Conservation (phyloP, 148 eudicot species). For the Persicaria maculosa region DNA sequence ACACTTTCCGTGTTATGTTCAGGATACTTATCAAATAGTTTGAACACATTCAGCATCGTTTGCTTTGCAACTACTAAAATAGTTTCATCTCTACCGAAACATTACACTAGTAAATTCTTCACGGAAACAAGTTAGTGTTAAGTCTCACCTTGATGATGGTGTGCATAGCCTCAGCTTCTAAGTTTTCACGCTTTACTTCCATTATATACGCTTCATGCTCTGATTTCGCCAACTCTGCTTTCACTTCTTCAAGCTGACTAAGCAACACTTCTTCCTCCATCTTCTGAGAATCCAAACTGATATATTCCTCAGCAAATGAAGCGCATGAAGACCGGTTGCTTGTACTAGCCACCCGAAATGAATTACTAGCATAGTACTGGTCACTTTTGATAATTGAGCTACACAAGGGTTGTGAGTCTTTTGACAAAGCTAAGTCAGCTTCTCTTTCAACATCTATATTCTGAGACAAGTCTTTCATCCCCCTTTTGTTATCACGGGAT, state of each 20-base stretch:
- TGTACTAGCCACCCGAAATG: slow-evolving; percentile 19
- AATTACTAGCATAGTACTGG: slow-evolving; percentile 13
- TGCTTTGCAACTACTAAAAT: background rate
- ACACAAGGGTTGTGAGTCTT: background rate
- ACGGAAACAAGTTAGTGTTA: background rate
- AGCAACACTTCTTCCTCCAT: slow-evolving; percentile 38
- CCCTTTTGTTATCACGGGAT: slow-evolving; percentile 19
- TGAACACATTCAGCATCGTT: too few relatives aligned
- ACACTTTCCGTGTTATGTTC: too few relatives aligned
- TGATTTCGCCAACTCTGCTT: slow-evolving; percentile 34
- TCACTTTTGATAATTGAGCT: slow-evolving; percentile 15
- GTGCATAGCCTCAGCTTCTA: slow-evolving; percentile 54
- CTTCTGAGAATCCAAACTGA: slow-evolving; percentile 24
- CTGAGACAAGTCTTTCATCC: slow-evolving; percentile 19
- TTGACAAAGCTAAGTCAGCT: slow-evolving; percentile 20
- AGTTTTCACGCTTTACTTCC: slow-evolving; percentile 34
- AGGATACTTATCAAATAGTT: too few relatives aligned
- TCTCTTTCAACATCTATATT: slow-evolving; percentile 19
- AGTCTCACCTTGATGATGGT: slow-evolving; percentile 39
- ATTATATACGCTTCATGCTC: slow-evolving; percentile 33
- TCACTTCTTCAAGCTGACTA: slow-evolving; percentile 40
- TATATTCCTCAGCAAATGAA: slow-evolving; percentile 25
- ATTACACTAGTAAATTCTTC: too few relatives aligned
- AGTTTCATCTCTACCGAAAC: too few relatives aligned
- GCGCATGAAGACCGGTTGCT: slow-evolving; percentile 22